Evolutionary conservation across 352 stramenopile genomes (phyloP), one percentile per base, ranked within the genome.

Genomic region (Thraustotheca clavata): DNA sequence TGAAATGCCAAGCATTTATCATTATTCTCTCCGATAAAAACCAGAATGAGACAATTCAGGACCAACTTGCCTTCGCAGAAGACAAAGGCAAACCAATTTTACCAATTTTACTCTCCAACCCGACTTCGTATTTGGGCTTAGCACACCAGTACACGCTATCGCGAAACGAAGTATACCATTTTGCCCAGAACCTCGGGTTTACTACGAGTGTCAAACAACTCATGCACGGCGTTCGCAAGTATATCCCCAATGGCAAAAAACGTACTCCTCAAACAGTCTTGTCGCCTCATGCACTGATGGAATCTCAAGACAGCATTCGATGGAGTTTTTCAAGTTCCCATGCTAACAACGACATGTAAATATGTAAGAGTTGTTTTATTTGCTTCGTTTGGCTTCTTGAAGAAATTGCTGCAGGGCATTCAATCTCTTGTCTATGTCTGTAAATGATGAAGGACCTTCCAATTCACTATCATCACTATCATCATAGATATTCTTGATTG

Each of bases 81-180:
- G 81, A 90, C 71, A 93, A 93, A 61, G 81, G 83, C 49, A 91
- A 91, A 67, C 80, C 76, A 27, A 89, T 93, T 49, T 67, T 91
- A 20, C 81, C 83, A 0, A 73, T 93, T 0, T 73, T 89, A 41
- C 59, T 67, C 41, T 67, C 59, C 16, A 31, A 67, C 31, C 59
- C 59, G 7, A 26, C 20, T 14, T 9, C 22, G 35, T 71, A 81
- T 41, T 82, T 92, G 48, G 74, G 67, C 11, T 70, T 90, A 27
- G 83, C 88, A 34, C 76, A 89, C 61, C 84, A 90, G 73, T 93
- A 91, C 65, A 87, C 68, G n/a, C 73, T 93, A 4, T 72, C 81
- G 34, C 79, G 83, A 9, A 90, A 76, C 50, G 76, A 89, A 14
- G 89, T 93, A 60, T 87, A 76, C 66, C 80, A 91, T 57, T 93